phyloP scores from a whole-genome alignment of 2,329 filamentous ascomycete species.

The Fusarium redolens region DNA sequence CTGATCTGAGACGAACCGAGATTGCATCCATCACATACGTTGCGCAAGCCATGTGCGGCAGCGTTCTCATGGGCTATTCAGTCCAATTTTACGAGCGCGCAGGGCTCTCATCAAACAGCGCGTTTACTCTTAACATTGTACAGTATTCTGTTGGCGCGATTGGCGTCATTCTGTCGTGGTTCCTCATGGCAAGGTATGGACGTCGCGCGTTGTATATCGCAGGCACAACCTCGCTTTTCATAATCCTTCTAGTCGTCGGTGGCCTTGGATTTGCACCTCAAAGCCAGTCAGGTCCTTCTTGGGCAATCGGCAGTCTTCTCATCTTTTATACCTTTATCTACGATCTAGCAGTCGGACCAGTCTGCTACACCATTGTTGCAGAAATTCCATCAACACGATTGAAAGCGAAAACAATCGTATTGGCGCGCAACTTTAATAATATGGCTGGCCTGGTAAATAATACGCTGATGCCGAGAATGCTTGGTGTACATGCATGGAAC shows the following conservation, averaged over 20 bases:
- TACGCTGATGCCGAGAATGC: constrained; percentile 58
- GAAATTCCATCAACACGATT: constrained; percentile 59
- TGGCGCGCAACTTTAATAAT: constrained; percentile 61
- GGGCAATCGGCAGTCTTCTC: constrained; percentile 59
- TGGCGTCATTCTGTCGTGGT: constrained; percentile 60
- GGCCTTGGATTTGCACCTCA: constrained; percentile 63
- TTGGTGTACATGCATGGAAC: constrained; percentile 57
- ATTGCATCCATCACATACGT: constrained; percentile 58
- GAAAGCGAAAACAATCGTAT: constrained; percentile 58
- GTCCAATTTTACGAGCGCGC: constrained; percentile 61
- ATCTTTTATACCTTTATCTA: constrained; percentile 58
- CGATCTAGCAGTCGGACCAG: constrained; percentile 55
- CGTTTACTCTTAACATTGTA: constrained; percentile 55
- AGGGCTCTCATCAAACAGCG: constrained; percentile 50
- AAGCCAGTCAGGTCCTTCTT: constrained; percentile 54
- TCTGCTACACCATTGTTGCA: constrained; percentile 86
- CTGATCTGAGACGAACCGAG: constrained; percentile 58
- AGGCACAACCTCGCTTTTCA: constrained; percentile 61
- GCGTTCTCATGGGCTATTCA: constrained; percentile 66
- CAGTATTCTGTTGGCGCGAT: constrained; percentile 57
- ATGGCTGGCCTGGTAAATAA: constrained; percentile 60
- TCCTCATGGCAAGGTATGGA: constrained; percentile 55
- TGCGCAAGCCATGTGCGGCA: constrained; percentile 54
- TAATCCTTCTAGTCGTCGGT: constrained; percentile 57
- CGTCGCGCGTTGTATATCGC: constrained; percentile 57